Conservation (phyloP, 1,284 basidiomycete species). For the Ustilago curta region DNA sequence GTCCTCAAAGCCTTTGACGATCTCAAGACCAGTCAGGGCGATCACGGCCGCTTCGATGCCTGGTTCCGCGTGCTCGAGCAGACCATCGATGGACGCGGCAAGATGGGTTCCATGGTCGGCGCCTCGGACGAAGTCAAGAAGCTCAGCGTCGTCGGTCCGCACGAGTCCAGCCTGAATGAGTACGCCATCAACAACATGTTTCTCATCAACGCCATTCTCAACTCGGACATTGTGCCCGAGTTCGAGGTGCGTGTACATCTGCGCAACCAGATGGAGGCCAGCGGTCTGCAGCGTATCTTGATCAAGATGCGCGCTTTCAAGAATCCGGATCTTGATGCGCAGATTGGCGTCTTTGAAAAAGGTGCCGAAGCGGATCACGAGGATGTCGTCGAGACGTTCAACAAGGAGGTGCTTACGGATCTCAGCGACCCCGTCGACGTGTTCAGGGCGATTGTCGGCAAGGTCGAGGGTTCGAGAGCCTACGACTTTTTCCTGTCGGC, state of each 20-base stretch:
- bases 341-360: conserved; percentile 78
- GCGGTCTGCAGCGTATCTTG: conserved; percentile 82
- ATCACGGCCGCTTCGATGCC: conserved; percentile 77
- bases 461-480: conserved; percentile 81
- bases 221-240: conserved; percentile 63
- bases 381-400: conserved; percentile 80
- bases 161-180: conserved; percentile 82
- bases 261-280: conserved; percentile 87
- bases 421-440: conserved; percentile 87
- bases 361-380: conserved; percentile 83
- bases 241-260: conserved; percentile 85
- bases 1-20: conserved; percentile 72
- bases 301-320: conserved; percentile 79
- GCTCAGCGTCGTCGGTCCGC: conserved; percentile 72
- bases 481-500: conserved; percentile 89
- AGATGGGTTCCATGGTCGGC: conserved; percentile 94
- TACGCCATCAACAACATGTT: conserved; percentile 62
- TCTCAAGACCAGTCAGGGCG: conserved; percentile 54
- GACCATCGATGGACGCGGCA: conserved; percentile 84
- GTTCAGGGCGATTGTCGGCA: conserved; percentile 82
- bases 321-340: conserved; percentile 76
- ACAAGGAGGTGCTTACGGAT: conserved; percentile 81
- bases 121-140: conserved; percentile 87
- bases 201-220: conserved; percentile 62
- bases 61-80: conserved; percentile 89